Evolutionary conservation across 23 red algal genomes (phyloP), one percentile per base, ranked within the genome.

Genomic region (Gracilaria vermiculophylla): DNA sequence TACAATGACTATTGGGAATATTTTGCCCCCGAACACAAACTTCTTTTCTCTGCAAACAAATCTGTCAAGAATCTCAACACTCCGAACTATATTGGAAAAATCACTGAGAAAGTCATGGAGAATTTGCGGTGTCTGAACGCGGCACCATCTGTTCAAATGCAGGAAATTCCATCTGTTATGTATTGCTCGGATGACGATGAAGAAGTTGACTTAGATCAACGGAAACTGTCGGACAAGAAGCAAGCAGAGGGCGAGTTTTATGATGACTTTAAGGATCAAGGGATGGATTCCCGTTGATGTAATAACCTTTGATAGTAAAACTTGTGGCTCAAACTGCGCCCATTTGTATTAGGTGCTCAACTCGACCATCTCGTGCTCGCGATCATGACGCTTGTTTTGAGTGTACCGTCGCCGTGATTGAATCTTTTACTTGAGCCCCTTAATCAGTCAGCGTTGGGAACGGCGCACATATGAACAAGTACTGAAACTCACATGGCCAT

Each of bases 1-100:
- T 93, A 67, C 54, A 93, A 93, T 20, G 90, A 93, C 69, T 85
- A 93, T 61, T 93, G 79, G 78, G 75, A 93, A 32, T 93, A 93
- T 29, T 92, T 78, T 35, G 88, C 66, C 8, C 88, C 88, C 0
- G 51, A 76, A 15, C 77, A 92, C 48, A 82, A 80, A 27, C 77
- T 92, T 2, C 88, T 83, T 19, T 84, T 79, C 33, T 79, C 65
- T 24, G 53, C 61, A 33, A 33, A 77, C 19, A 77, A 76, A 47
- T 25, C 53, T 16, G 72, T 69, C 67, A 73, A 73, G 31, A 60
- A 92, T 31, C 60, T 44, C 3, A 92, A 92, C 53, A 58, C 60
- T 34, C 74, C 48, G 7, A 49, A 31, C 28, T 92, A 92, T 43
- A 28, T 92, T 29, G 66, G 82, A 32, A 92, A 61, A 29, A 56